Conservation (phyloP, 2,329 filamentous ascomycete genomes). For the Colletotrichum abscissum region DNA sequence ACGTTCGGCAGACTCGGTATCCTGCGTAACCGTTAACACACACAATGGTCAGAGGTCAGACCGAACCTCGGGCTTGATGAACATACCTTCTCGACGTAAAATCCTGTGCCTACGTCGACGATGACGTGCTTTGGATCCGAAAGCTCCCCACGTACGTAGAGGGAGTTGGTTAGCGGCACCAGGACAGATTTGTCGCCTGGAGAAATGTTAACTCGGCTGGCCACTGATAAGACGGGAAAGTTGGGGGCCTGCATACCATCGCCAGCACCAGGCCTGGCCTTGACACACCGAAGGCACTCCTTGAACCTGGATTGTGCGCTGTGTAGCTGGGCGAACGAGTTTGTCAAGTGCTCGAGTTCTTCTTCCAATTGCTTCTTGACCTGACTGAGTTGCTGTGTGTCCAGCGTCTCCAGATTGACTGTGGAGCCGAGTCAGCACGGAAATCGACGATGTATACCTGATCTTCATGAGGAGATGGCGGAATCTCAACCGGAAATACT, state of each 20-base stretch:
- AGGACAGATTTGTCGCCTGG: constrained; percentile 68
- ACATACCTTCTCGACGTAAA: constrained; percentile 88
- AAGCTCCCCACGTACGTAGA: constrained; percentile 90
- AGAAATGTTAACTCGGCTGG: neutral
- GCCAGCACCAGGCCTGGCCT: constrained; percentile 49
- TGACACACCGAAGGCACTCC: constrained; percentile 86
- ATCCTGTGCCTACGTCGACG: constrained; percentile 94
- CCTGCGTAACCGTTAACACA: neutral
- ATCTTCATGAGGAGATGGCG: neutral
- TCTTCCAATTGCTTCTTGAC: constrained; percentile 97
- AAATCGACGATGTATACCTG: no score
- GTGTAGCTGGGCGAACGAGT: constrained; percentile 89
- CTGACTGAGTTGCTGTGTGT: constrained; percentile 84
- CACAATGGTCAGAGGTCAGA: neutral
- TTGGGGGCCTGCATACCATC: constrained; percentile 42
- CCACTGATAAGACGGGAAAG: neutral
- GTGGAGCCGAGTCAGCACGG: constrained; percentile 10
- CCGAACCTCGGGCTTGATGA: constrained; percentile 19
- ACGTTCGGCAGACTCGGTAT: constrained; percentile 61
- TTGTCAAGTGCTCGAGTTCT: constrained; percentile 93
- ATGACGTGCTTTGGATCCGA: constrained; percentile 81
- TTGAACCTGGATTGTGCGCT: constrained; percentile 91
- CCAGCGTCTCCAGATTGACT: constrained; percentile 80
- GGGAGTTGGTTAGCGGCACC: constrained; percentile 92
- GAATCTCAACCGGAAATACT: neutral